A percentile compares a stretch with the other conserved stretches of the same genome.
Evolutionary conservation across 805 yeast genomes (phyloP).

Genomic region (Starmerella vitae): DNA sequence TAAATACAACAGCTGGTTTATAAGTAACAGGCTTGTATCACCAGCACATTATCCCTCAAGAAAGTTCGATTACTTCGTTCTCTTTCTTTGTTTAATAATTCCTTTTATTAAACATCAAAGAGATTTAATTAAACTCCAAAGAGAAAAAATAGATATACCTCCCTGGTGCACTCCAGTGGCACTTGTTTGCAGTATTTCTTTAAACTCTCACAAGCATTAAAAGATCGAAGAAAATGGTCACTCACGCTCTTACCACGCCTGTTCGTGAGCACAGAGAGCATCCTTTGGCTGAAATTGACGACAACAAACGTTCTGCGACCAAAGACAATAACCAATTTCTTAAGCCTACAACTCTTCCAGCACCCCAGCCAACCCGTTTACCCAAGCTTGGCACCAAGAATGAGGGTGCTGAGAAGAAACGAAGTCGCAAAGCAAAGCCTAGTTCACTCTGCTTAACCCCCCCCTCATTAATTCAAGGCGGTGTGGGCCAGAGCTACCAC

Average conservation of each 20-base stretch:
- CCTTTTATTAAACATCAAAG: no score
- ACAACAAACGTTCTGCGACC: constrained; percentile 1
- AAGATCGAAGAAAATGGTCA: no score
- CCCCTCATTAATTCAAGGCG: constrained; percentile 79
- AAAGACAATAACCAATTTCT: not conserved
- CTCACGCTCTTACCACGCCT: constrained; percentile 9
- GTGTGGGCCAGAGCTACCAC: constrained; percentile 76
- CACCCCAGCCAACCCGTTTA: not conserved
- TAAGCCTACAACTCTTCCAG: not conserved
- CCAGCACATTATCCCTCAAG: no score
- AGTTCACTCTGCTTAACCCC: constrained; percentile 92
- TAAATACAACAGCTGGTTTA: no score
- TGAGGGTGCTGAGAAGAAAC: constrained; percentile 6
- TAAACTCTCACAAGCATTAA: no score
- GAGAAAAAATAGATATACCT: no score
- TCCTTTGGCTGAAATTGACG: constrained; percentile 11
- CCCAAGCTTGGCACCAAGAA: not conserved
- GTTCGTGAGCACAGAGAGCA: constrained; percentile 8
- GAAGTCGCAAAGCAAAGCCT: constrained; percentile 61
- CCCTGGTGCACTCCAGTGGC: no score
- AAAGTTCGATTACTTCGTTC: no score
- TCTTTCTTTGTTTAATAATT: no score
- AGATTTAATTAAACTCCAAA: no score
- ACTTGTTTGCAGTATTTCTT: no score
- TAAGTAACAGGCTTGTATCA: no score